These are phyloP conservation scores for Linderina pennispora DNA, from an alignment of 192 early-diverging fungal genomes.

Conservation along the genomic window DNA sequence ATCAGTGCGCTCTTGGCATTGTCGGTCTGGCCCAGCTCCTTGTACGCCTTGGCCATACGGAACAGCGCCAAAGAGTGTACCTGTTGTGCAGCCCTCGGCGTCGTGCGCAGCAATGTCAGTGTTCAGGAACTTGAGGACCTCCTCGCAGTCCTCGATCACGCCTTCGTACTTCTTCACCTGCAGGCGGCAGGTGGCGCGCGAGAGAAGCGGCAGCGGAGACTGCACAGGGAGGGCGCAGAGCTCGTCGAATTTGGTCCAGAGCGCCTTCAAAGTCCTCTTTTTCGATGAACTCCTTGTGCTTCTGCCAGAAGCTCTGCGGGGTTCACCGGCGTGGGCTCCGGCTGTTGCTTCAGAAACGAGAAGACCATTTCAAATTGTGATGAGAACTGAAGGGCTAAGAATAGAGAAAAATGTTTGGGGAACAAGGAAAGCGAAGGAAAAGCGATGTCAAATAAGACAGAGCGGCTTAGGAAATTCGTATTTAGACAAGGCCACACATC, in stretches of 20 bases:
- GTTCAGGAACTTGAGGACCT: constrained; percentile 46
- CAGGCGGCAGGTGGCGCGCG: constrained; percentile 42
- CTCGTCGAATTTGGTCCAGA: constrained; percentile 41
- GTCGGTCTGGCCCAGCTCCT: constrained; percentile 41
- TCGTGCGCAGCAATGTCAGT: constrained; percentile 31
- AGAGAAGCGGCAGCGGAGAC: constrained; percentile 41
- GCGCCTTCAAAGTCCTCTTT: constrained; percentile 40
- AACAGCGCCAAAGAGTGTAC: constrained; percentile 47
- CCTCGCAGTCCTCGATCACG: constrained; percentile 41
- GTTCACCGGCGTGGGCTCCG: constrained; percentile 28
- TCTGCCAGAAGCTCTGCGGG: constrained; percentile 36
- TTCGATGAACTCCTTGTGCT: constrained; percentile 42
- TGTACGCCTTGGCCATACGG: constrained; percentile 49
- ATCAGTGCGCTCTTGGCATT: constrained; percentile 42
- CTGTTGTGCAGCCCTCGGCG: constrained; percentile 43
- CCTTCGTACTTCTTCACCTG: constrained; percentile 40
- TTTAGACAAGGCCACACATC: too few species aligned
- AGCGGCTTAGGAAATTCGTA: too few species aligned
- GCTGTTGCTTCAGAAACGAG: constrained; percentile 36
- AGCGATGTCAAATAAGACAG: not conserved
- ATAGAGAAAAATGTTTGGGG: not conserved
- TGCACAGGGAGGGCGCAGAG: constrained; percentile 44
- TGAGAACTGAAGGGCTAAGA: not conserved
- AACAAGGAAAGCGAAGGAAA: not conserved
- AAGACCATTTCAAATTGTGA: constrained; percentile 7